phyloP scores from a whole-genome alignment of 2,329 filamentous ascomycete species.

The Cordyceps tenuipes region DNA sequence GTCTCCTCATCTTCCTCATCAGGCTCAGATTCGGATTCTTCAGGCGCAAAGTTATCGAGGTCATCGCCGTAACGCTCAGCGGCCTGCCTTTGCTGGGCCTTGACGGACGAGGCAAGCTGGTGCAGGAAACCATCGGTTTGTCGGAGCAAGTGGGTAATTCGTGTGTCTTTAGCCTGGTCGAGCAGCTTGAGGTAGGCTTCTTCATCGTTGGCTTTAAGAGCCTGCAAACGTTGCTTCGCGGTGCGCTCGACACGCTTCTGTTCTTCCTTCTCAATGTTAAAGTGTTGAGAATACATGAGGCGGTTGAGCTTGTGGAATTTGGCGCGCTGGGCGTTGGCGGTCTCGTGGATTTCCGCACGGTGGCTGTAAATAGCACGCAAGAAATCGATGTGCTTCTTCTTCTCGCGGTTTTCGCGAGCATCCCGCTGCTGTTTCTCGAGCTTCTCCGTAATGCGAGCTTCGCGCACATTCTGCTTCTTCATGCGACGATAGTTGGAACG shows the following conservation, averaged over 20 bases:
- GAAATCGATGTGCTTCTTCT: constrained; percentile 94
- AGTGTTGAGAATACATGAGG: constrained; percentile 82
- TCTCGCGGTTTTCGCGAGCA: constrained; percentile 89
- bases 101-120: constrained; percentile 89
- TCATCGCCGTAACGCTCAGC: constrained; percentile 70
- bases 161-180: constrained; percentile 97
- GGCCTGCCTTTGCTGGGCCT: constrained; percentile 80
- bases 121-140: constrained; percentile 97
- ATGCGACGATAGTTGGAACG: constrained; percentile 81
- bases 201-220: constrained; percentile 97
- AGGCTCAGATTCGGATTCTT: constrained; percentile 58
- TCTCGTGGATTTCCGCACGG: constrained; percentile 65
- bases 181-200: constrained; percentile 97
- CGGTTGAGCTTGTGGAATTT: constrained; percentile 82
- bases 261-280: constrained; percentile 97
- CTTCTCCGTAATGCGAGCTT: constrained; percentile 96
- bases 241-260: constrained; percentile 97
- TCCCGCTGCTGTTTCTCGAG: constrained; percentile 98
- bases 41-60: constrained; percentile 33
- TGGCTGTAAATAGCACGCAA: constrained; percentile 80
- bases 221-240: constrained; percentile 98
- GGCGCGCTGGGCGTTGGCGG: constrained; percentile 56
- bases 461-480: constrained; percentile 94
- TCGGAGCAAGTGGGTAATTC: constrained; percentile 93
- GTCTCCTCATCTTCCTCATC: constrained; percentile 63